Base-by-base conservation (phyloP, 805 yeast species). In the Kurtzmaniella cleridarum region DNA sequence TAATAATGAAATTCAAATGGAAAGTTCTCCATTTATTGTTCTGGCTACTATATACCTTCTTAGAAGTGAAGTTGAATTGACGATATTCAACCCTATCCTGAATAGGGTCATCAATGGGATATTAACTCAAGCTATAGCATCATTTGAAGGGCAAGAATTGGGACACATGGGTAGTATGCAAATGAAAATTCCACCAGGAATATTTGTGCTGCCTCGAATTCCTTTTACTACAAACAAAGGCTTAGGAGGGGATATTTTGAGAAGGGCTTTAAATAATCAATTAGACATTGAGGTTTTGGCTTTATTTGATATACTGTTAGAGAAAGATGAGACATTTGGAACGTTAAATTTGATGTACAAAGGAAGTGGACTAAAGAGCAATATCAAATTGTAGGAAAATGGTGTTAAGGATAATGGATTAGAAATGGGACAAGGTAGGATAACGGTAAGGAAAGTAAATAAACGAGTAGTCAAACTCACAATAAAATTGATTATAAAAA, bases 41-140 rank as follows among this genome's bases (percentile, higher is more conserved):
- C 71, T 66, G 12, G 66, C 76, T 4, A 74, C 75, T 0, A 71
- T 79, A 58, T 83, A 79, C 53, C 45, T 79, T 3, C 58, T 78
- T 57, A 59, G 73, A 0, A 73, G 80, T 1, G 78, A 77, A 34
- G 64, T 77, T 4, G 81, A 78, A 46, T 50, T 79, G 40, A 69
- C 71, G 0, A 60, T 78, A 0, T 75, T 52, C 54, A 79, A 79
- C 46, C 86, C 86, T 1, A 47, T 79, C 1, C 40, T 45, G 3
- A 78, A 79, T 47, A 53, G 64, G n/a, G 71, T 65, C 12, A 55
- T 75, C 1, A 48, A 56, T n/a, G 55, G 75, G 11, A 58, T 57
- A 8, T 56, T 79, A 14, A 42, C 61, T 14, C 64, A 64, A 29
- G 81, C 76, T 1, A 64, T 62, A 37, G 84, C 83, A 0, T 59